Base-by-base conservation (phyloP, 495 filamentous ascomycete species). In the Acidiella bohemica region DNA sequence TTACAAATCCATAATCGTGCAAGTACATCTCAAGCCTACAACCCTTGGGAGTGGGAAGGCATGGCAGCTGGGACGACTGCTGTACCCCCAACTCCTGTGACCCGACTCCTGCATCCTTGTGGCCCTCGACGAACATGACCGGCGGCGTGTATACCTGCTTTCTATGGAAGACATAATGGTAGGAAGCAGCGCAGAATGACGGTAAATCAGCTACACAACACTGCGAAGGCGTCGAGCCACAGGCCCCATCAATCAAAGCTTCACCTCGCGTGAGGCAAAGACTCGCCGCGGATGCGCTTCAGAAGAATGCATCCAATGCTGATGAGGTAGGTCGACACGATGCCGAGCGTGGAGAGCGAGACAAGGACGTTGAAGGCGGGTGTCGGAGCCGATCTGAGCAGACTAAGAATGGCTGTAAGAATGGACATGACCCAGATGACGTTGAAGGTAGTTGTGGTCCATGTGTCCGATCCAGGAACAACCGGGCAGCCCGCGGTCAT, bases 51-150 rank as follows among this genome's bases (percentile, higher is more conserved):
- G n/a, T n/a, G n/a, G n/a, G n/a, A n/a, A n/a, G n/a, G n/a, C n/a
- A n/a, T n/a, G n/a, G n/a, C n/a, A n/a, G n/a, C n/a, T n/a, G n/a
- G n/a, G n/a, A n/a, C n/a, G n/a, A n/a, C n/a, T n/a, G n/a, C n/a
- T n/a, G n/a, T n/a, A n/a, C n/a, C n/a, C n/a, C n/a, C n/a, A n/a
- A 33, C 8, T 11, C 8, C 31, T 33, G 56, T 41, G 59, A 38
- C 16, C 40, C 51, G 11, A 44, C 26, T 5, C 47, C 47, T n/a
- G 28, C 54, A 16, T n/a, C 47, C 29, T 48, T 58, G 41, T 44
- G 34, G 13, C 67, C 58, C 30, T 58, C 48, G 11, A 60, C 45
- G 46, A 56, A 60, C 7, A 47, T 26, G 14, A 60, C 58, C 4
- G 58, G 58, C 24, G 53, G 41, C 26, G 51, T 57, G 39, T 56